These are phyloP conservation scores for Mycosphaerelloides madeirae DNA, from an alignment of 2,329 filamentous ascomycete genomes.

Conservation along the genomic window DNA sequence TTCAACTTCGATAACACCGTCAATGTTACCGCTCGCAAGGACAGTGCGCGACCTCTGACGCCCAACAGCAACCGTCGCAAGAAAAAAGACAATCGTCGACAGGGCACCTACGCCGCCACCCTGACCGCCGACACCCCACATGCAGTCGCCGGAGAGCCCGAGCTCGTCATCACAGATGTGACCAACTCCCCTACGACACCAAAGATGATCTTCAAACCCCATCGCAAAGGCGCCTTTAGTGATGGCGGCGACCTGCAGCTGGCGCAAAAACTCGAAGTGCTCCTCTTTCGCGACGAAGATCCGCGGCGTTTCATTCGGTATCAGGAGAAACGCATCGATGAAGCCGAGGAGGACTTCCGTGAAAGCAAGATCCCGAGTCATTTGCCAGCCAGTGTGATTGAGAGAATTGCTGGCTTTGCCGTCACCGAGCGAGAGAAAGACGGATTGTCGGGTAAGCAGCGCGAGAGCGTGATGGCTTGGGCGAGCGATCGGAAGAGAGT, in stretches of 20 bases:
- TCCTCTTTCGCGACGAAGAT: conserved; percentile 16
- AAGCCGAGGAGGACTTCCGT: conserved; percentile 18
- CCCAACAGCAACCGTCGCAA: conserved; percentile 1
- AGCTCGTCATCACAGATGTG: conserved; percentile 25
- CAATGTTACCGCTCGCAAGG: not conserved
- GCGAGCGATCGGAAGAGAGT: conserved; percentile 28
- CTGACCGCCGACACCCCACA: conserved; percentile 16
- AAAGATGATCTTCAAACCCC: conserved; percentile 28
- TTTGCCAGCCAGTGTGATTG: conserved; percentile 31
- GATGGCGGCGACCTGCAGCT: conserved; percentile 27
- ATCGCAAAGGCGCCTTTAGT: conserved; percentile 30
- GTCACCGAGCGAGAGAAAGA: conserved; percentile 18
- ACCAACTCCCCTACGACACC: conserved; percentile 27
- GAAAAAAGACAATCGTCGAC: not conserved
- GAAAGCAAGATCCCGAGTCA: conserved; percentile 23
- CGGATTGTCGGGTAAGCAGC: conserved; percentile 33
- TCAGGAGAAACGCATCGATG: conserved; percentile 22
- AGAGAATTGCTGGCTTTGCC: conserved; percentile 26
- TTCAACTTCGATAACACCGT: conserved; percentile 7
- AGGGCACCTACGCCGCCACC: conserved; percentile 27
- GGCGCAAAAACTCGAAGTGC: conserved; percentile 21
- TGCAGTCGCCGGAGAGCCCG: conserved; percentile 16
- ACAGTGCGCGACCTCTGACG: conserved; percentile 1
- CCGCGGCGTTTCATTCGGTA: conserved; percentile 24
- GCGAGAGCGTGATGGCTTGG: conserved; percentile 30